phyloP scores from a whole-genome alignment of 2,329 filamentous ascomycete genomes.

The Hypoxylon sp. region DNA sequence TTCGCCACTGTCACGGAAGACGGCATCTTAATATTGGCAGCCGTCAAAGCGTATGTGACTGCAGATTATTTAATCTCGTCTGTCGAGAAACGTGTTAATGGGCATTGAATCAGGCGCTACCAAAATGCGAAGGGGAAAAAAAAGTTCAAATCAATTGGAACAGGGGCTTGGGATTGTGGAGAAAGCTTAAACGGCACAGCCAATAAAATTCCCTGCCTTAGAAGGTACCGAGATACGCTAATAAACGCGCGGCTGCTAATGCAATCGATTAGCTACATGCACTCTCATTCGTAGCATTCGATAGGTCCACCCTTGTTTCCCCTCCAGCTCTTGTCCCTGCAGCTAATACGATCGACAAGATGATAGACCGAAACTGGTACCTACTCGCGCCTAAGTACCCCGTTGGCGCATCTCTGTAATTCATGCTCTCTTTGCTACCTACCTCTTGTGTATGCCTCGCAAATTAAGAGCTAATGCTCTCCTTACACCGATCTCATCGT shows the following conservation, averaged over 20 bases:
- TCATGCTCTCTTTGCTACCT: background rate
- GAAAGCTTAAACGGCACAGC: conserved; percentile 17
- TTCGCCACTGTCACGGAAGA: conserved; percentile 32
- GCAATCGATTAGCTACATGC: conserved; percentile 16
- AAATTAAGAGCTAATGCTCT: conserved; percentile 2
- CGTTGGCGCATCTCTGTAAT: conserved; percentile 9
- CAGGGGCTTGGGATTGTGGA: conserved; percentile 33
- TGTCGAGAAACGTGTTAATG: conserved; percentile 24
- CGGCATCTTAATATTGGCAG: conserved; percentile 39
- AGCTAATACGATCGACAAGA: conserved; percentile 10
- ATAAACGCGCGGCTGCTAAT: conserved; percentile 45
- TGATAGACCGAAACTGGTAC: conserved; percentile 3
- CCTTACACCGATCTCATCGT: background rate
- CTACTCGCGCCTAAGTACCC: background rate
- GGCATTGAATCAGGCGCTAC: conserved; percentile 27
- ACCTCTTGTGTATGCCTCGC: background rate
- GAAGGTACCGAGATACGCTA: conserved; percentile 29
- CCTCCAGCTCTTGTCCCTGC: conserved; percentile 16
- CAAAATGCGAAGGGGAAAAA: conserved; percentile 26
- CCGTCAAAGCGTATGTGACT: conserved; percentile 26
- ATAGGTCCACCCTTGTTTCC: background rate
- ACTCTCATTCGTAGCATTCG: conserved; percentile 5
- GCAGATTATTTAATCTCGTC: conserved; percentile 18
- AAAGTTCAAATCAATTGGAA: conserved; percentile 28
- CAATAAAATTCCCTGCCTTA: conserved; percentile 24